These are phyloP conservation scores for Sporormia fimetaria DNA, from an alignment of 495 filamentous ascomycete genomes.

Conservation along the genomic window DNA sequence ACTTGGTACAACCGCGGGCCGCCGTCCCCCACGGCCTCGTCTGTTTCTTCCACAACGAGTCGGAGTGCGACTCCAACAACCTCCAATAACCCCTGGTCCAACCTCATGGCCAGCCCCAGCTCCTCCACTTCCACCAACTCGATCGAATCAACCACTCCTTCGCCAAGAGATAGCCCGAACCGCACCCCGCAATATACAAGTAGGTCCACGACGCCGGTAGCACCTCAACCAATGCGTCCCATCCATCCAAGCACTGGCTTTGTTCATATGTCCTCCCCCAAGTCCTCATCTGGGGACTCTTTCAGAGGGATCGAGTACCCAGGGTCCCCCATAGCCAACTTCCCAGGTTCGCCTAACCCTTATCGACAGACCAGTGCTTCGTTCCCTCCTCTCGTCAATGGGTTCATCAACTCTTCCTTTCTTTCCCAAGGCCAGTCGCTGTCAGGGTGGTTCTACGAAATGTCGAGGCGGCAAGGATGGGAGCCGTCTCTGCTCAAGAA, in stretches of 20 bases:
- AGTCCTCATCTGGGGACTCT: slow-evolving; percentile 10
- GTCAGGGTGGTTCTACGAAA: slow-evolving; percentile 17
- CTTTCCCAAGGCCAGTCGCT: slow-evolving; percentile 13
- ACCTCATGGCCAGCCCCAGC: slow-evolving; percentile 11
- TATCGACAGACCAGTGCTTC: slow-evolving; percentile 14
- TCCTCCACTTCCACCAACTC: slow-evolving; percentile 13
- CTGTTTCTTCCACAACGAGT: slow-evolving; percentile 21
- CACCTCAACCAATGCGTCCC: slow-evolving; percentile 24
- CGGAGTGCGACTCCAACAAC: slow-evolving; percentile 21
- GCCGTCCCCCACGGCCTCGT: slow-evolving; percentile 22
- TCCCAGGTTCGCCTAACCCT: slow-evolving; percentile 21
- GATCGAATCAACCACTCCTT: slow-evolving; percentile 9
- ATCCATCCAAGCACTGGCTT: slow-evolving; percentile 12
- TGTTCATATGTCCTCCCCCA: slow-evolving; percentile 6
- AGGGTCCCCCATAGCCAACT: slow-evolving; percentile 12
- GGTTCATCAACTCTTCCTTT: slow-evolving; percentile 11
- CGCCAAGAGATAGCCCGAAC: slow-evolving; percentile 21
- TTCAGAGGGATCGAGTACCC: slow-evolving; percentile 16
- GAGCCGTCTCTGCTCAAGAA: slow-evolving; percentile 7
- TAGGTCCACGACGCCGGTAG: slow-evolving; percentile 23
- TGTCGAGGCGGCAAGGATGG: slow-evolving; percentile 16
- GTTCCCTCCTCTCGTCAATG: slow-evolving; percentile 10
- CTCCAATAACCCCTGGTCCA: slow-evolving; percentile 23
- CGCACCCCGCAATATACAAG: slow-evolving; percentile 22
- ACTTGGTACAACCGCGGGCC: slow-evolving; percentile 18